Conservation (phyloP, 2,329 filamentous ascomycete species). For the Arthrobotrys sinensis region DNA sequence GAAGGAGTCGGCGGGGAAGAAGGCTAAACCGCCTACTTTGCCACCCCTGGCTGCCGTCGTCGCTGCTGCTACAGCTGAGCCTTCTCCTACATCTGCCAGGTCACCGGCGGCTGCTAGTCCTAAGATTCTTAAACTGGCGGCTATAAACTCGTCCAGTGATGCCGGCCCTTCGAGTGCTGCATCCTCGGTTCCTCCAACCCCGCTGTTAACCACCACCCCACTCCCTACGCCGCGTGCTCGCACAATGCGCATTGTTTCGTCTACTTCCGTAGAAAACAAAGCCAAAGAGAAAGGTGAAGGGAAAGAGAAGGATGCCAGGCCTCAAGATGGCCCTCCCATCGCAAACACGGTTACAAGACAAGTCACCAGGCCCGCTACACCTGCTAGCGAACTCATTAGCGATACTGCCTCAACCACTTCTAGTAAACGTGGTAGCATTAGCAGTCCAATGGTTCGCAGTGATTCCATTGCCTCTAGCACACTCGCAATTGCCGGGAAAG, state of each 20-base stretch:
- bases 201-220: conserved; percentile 33
- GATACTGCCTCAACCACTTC: conserved; percentile 62
- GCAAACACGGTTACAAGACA: conserved; percentile 39
- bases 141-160: conserved; percentile 41
- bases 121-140: conserved; percentile 44
- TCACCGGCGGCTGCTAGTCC: conserved; percentile 43
- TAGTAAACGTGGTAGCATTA: conserved; percentile 59
- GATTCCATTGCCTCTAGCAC: conserved; percentile 53
- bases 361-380: conserved; percentile 53
- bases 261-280: conserved; percentile 53
- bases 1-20: conserved; percentile 44
- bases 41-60: conserved; percentile 54
- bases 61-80: conserved; percentile 52
- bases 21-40: conserved; percentile 52
- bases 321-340: conserved; percentile 23
- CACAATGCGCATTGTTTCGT: conserved; percentile 59
- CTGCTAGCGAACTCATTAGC: conserved; percentile 60
- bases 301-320: conserved; percentile 39
- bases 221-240: conserved; percentile 45
- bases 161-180: conserved; percentile 19
- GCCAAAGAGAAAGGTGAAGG: conserved; percentile 18
- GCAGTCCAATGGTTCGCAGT: conserved; percentile 59
- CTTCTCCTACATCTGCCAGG: conserved; percentile 46
- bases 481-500: conserved; percentile 51
- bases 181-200: conserved; percentile 51